Conservation (phyloP, 2,329 filamentous ascomycete species). For the Curvularia sp. region DNA sequence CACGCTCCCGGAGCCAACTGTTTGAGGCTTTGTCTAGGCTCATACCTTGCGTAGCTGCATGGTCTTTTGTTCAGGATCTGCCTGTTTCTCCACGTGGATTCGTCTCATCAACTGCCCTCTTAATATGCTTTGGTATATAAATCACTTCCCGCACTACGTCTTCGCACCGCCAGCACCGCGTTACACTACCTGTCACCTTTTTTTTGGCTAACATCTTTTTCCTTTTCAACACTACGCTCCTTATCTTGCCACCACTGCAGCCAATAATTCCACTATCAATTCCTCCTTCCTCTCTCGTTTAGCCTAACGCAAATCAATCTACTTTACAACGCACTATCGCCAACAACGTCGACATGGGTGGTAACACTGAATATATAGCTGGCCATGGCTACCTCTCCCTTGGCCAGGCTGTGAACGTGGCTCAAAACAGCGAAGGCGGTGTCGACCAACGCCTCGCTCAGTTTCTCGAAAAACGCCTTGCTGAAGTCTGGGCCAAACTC, state of each 20-base stretch:
- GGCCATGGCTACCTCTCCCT: slow-evolving; percentile 59
- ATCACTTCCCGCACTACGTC: slow-evolving; percentile 32
- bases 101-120: slow-evolving; percentile 38
- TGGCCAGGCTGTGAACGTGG: slow-evolving; percentile 74
- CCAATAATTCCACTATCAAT: slow-evolving; percentile 16
- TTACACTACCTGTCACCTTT: slow-evolving; percentile 18
- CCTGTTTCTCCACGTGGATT: slow-evolving; percentile 47
- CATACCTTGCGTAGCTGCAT: slow-evolving; percentile 46
- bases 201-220: slow-evolving; percentile 12
- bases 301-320: slow-evolving; percentile 35
- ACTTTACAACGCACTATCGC: slow-evolving; percentile 11
- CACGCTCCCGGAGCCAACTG: slow-evolving; percentile 49
- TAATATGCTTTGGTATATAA: slow-evolving; percentile 43
- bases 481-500: slow-evolving; percentile 72
- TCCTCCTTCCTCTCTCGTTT: slow-evolving; percentile 36
- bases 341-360: slow-evolving; percentile 47
- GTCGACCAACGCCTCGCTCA: slow-evolving; percentile 67
- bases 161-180: slow-evolving; percentile 21
- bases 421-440: slow-evolving; percentile 74
- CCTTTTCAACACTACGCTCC: slow-evolving; percentile 19
- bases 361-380: slow-evolving; percentile 50
- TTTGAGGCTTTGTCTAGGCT: slow-evolving; percentile 49
- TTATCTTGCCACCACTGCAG: slow-evolving; percentile 22
- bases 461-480: slow-evolving; percentile 67
- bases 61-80: slow-evolving; percentile 43